A percentile compares a stretch with the other conserved stretches of the same genome.
Evolutionary conservation across 495 filamentous ascomycete genomes (phyloP).

Genomic region (Talaromyces adpressus): DNA sequence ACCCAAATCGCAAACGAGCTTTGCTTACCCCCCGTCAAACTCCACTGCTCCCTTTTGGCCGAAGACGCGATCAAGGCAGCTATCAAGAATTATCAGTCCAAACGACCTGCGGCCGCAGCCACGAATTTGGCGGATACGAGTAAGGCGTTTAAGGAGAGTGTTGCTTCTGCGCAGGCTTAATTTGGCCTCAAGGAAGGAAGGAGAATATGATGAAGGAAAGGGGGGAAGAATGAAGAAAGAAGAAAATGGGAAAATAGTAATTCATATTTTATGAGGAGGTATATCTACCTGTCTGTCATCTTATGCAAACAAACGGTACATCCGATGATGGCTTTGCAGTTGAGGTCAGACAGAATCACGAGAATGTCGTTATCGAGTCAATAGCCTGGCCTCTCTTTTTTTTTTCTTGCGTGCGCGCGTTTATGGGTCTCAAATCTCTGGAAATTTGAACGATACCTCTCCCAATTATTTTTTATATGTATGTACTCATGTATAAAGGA

Average conservation of each 20-base stretch:
- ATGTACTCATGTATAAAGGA: not conserved
- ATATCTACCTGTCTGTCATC: not conserved
- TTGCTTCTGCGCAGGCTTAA: conserved; percentile 4
- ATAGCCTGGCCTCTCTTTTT: not conserved
- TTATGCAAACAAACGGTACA: not conserved
- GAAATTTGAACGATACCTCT: not conserved
- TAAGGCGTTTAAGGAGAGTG: conserved; percentile 12
- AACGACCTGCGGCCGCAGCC: conserved; percentile 65
- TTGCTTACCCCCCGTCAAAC: conserved; percentile 89
- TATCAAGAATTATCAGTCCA: conserved; percentile 94
- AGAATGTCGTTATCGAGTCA: not conserved
- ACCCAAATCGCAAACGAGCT: conserved; percentile 97
- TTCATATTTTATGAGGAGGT: not conserved
- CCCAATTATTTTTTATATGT: not conserved
- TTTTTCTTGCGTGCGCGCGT: not conserved
- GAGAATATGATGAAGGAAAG: not conserved
- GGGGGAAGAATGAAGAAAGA: not conserved
- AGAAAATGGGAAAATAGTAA: not conserved
- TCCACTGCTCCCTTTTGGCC: conserved; percentile 98
- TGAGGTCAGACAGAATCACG: too few relatives aligned
- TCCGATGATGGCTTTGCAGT: not conserved
- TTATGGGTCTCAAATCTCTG: not conserved
- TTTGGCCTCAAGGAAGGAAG: not conserved
- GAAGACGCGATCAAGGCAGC: conserved; percentile 99
- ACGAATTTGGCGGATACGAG: conserved; percentile 64